Percentiles rank a stretch among this genome's conserved stretches.
Conservation (phyloP, 805 yeast species). For the Candida krabiensis region DNA sequence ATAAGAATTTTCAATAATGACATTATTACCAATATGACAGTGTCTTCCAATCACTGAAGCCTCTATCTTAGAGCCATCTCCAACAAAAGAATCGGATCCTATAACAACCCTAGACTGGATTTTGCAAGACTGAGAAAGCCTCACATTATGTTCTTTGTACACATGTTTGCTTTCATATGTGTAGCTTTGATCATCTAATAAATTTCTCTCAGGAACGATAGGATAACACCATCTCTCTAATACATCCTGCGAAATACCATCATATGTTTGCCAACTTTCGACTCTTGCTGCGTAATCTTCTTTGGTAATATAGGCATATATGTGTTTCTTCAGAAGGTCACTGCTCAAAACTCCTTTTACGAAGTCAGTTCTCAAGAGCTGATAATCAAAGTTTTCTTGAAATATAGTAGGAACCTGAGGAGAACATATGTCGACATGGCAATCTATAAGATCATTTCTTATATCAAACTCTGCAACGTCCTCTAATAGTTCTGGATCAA, state of each 20-base stretch:
- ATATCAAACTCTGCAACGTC: constrained; percentile 73
- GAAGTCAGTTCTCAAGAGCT: constrained; percentile 80
- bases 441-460: constrained; percentile 92
- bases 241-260: constrained; percentile 86
- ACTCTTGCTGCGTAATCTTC: constrained; percentile 90
- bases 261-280: constrained; percentile 93
- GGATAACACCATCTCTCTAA: constrained; percentile 94
- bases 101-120: constrained; percentile 79
- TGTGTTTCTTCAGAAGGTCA: constrained; percentile 86
- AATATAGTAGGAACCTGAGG: constrained; percentile 93
- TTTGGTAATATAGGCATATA: constrained; percentile 81
- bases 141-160: constrained; percentile 86
- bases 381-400: constrained; percentile 96
- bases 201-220: constrained; percentile 81
- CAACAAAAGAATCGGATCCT: constrained; percentile 74
- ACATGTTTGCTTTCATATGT: constrained; percentile 81
- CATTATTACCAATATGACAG: constrained; percentile 81
- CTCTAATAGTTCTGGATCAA: constrained; percentile 83
- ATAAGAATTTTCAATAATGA: constrained; percentile 68
- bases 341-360: constrained; percentile 87
- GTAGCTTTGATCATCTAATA: constrained; percentile 69
- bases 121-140: constrained; percentile 89
- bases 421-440: constrained; percentile 94
- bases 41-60: constrained; percentile 83
- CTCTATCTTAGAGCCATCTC: constrained; percentile 65